phyloP scores from a whole-genome alignment of 768 basidiomycete species.

The Boletellus sp. region DNA sequence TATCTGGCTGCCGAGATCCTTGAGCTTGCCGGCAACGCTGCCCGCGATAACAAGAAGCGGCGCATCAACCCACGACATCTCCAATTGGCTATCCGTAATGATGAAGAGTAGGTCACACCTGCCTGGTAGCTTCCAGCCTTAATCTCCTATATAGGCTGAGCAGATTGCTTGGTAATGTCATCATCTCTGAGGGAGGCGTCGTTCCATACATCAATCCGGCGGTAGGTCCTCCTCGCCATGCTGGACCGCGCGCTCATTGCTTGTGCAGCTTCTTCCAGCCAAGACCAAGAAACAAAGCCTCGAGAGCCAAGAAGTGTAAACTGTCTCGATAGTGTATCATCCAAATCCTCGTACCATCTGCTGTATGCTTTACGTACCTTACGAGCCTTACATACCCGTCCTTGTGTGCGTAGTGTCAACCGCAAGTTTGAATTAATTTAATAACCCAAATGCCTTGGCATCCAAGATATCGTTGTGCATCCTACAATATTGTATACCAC shows the following conservation, averaged over 20 bases:
- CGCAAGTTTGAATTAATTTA: background rate
- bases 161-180: conserved; percentile 71
- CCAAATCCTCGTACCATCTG: background rate
- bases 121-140: background rate
- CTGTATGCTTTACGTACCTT: too few relatives aligned
- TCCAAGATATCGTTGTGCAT: conserved; percentile 26
- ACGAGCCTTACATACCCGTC: too few relatives aligned
- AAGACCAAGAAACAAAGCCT: conserved; percentile 32
- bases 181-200: conserved; percentile 95
- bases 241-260: background rate
- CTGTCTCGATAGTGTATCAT: conserved; percentile 2
- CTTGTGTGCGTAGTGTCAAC: background rate
- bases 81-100: conserved; percentile 92
- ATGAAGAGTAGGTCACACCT: conserved; percentile 64
- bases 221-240: conserved; percentile 22
- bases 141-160: conserved; percentile 47
- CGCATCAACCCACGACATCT: conserved; percentile 95
- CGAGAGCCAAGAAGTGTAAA: conserved; percentile 32
- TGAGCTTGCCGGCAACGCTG: conserved; percentile 87
- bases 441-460: background rate
- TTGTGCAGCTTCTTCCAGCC: conserved; percentile 26
- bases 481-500: conserved; percentile 27
- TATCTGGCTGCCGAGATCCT: conserved; percentile 93
- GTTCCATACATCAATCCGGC: conserved; percentile 77
- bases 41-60: conserved; percentile 90